Base-by-base conservation (phyloP, 768 basidiomycete species). In the Roridomyces roridus region DNA sequence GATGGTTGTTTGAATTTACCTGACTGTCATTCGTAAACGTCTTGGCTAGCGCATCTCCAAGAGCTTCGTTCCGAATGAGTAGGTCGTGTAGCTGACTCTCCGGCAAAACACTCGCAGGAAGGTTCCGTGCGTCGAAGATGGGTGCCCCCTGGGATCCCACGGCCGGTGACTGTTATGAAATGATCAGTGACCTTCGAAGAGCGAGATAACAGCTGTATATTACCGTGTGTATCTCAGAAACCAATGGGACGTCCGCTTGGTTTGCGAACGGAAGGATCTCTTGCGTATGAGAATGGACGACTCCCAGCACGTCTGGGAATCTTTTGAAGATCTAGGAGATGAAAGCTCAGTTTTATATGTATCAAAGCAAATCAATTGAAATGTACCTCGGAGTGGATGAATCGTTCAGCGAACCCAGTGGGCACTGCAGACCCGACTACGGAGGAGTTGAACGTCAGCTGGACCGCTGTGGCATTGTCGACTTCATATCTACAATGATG, bases 401-500 rank as follows among this genome's bases (percentile, higher is more conserved):
- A 67, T 45, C 65, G 55, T 46, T 67, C 65, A 0, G 64, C 20
- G 37, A 67, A 67, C 23, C 63, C 60, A 26, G 63, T 55, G 7
- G 65, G 65, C 6, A 65, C 51, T 14, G 51, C 58, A 18, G 57
- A 5, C 6, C 60, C 65, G 10, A 29, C 44, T 1, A 66, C 57
- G 24, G 65, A 66, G 18, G 58, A 44, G 35, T 67, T 67, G 59
- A 67, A 63, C 14, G 65, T 64, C 0, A 67, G 55, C 12, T 37
- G 48, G 21, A 64, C 28, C 1, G 65, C 46, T 5, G 65, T 67
- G 20, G 65, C 65, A 41, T 66, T 64, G 21, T 59, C 46, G 6
- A 66, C 45, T 18, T 66, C 65, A 42, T 66, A 66, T 52, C 61
- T 65, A 35, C 25, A n/a, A n/a, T n/a, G n/a, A n/a, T n/a, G n/a